phyloP scores from a whole-genome alignment of 768 basidiomycete genomes.

The Pleurotus giganteus region DNA sequence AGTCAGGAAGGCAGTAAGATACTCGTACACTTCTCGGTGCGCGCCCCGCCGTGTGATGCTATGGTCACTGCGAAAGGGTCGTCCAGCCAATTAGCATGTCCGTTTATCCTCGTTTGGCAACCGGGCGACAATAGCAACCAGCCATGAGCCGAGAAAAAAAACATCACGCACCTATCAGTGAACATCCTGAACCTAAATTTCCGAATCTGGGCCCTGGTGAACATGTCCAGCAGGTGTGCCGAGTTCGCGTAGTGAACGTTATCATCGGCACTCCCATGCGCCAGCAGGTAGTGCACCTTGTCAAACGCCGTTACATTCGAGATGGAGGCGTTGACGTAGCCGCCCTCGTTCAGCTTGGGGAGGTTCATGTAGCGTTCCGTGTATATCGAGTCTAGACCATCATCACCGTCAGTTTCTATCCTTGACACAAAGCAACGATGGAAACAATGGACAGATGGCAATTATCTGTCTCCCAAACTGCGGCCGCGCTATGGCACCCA shows the following conservation, averaged over 20 bases:
- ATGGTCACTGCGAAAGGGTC: conserved; percentile 63
- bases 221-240: conserved; percentile 89
- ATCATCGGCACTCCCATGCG: conserved; percentile 94
- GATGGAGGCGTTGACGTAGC: conserved; percentile 90
- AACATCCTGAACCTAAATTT: conserved; percentile 92
- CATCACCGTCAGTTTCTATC: background rate
- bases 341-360: conserved; percentile 72
- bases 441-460: background rate
- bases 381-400: conserved; percentile 79
- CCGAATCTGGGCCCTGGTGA: conserved; percentile 73
- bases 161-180: conserved; percentile 75
- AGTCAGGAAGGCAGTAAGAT: conserved; percentile 75
- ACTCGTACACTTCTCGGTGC: conserved; percentile 83
- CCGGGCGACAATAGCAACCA: conserved; percentile 6
- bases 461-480: background rate
- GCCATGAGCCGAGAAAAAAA: conserved; percentile 14
- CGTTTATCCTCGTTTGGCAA: conserved; percentile 10
- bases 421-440: background rate
- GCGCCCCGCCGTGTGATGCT: conserved; percentile 71
- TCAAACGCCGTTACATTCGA: conserved; percentile 86
- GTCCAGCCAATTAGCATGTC: conserved; percentile 17
- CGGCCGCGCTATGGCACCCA: background rate
- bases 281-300: conserved; percentile 76
- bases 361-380: conserved; percentile 97
- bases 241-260: conserved; percentile 95